A percentile compares a stretch with the other conserved stretches of the same genome.
These are phyloP conservation scores for Myrica gale DNA, from an alignment of 306 rosid genomes.

Conservation along the genomic window DNA sequence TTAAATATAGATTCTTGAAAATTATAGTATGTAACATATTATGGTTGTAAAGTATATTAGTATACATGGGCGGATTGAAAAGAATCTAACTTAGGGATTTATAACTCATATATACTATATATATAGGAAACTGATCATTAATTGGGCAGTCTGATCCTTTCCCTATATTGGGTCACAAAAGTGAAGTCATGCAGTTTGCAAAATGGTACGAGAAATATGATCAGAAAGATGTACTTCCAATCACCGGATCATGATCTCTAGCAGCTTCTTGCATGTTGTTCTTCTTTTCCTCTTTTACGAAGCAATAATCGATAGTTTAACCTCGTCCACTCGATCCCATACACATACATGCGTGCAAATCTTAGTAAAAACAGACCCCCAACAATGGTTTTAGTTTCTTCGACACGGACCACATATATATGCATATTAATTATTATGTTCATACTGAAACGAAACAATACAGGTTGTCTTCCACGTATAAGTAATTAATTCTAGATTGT, in stretches of 20 bases:
- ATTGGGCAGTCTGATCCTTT: no score
- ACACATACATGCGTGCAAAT: constrained; percentile 27
- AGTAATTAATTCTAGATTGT: constrained; percentile 4
- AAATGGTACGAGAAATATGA: not conserved
- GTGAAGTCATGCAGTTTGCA: not conserved
- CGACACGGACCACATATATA: constrained; percentile 29
- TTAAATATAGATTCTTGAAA: no score
- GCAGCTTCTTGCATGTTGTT: not conserved
- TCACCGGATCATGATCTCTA: not conserved
- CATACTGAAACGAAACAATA: constrained; percentile 17
- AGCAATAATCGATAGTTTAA: not conserved
- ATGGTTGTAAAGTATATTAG: no score
- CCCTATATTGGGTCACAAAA: no score
- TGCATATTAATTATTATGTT: not conserved
- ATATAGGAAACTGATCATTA: no score
- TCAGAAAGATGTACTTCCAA: not conserved
- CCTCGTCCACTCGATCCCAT: not conserved
- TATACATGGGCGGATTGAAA: no score
- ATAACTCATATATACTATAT: no score
- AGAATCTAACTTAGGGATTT: no score
- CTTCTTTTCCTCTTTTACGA: not conserved
- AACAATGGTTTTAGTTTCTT: constrained; percentile 26
- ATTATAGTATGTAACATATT: no score
- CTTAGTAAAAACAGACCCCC: constrained; percentile 19
- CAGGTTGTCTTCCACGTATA: constrained; percentile 16